Conservation (phyloP, 2,329 filamentous ascomycete genomes). For the Rhynchosporium graminicola region DNA sequence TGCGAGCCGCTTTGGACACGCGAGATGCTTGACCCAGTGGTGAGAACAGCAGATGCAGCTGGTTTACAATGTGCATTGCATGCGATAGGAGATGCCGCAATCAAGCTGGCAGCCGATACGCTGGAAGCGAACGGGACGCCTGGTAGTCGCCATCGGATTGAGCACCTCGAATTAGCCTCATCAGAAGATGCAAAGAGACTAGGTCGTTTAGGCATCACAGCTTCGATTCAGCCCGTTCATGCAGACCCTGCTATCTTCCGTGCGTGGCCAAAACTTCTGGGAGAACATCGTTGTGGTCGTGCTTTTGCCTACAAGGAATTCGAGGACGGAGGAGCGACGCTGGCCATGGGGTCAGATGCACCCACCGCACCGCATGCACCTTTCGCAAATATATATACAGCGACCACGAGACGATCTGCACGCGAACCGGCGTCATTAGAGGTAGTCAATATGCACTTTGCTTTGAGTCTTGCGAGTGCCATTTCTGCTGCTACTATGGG, state of each 20-base stretch:
- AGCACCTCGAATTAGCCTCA: slow-evolving; percentile 63
- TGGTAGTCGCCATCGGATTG: slow-evolving; percentile 59
- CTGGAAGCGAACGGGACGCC: slow-evolving; percentile 48
- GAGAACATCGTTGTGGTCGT: slow-evolving; percentile 53
- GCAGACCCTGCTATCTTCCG: slow-evolving; percentile 61
- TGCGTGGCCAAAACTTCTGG: slow-evolving; percentile 61
- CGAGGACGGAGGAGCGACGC: slow-evolving; percentile 51
- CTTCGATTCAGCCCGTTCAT: slow-evolving; percentile 59
- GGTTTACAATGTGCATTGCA: slow-evolving; percentile 64
- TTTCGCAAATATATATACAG: slow-evolving; percentile 59
- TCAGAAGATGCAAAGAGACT: slow-evolving; percentile 57
- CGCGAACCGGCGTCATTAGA: slow-evolving; percentile 47
- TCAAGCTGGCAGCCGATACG: slow-evolving; percentile 58
- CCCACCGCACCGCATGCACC: slow-evolving; percentile 59
- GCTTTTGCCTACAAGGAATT: slow-evolving; percentile 67
- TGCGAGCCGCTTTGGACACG: slow-evolving; percentile 57
- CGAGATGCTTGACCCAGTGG: slow-evolving; percentile 53
- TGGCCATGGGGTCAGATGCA: slow-evolving; percentile 61
- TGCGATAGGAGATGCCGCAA: slow-evolving; percentile 63
- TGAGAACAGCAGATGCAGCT: slow-evolving; percentile 53
- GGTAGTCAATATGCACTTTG: slow-evolving; percentile 54
- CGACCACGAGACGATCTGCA: slow-evolving; percentile 57
- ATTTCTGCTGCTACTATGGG: slow-evolving; percentile 56
- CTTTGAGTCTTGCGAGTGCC: slow-evolving; percentile 54
- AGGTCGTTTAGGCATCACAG: slow-evolving; percentile 59